These are phyloP conservation scores for Cardiosporidium cionae DNA, from an alignment of 169 alveolate species.

Conservation along the genomic window DNA sequence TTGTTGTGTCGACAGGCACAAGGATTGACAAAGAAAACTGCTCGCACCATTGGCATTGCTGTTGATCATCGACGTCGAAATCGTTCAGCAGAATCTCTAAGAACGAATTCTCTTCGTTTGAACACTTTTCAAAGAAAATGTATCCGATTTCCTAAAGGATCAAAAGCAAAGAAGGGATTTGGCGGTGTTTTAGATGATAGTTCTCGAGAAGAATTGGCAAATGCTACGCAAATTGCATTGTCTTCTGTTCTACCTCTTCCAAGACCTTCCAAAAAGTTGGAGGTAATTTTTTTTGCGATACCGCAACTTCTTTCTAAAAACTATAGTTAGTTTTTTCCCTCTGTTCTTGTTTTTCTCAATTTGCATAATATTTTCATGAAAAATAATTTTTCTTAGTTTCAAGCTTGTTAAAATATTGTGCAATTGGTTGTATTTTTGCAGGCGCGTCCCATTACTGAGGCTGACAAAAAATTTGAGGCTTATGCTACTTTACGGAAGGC, in stretches of 20 bases:
- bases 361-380: too few species aligned
- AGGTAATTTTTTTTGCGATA: background rate
- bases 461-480: conserved; percentile 41
- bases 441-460: conserved; percentile 53
- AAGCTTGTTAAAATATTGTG: too few species aligned
- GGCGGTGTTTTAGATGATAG: conserved; percentile 39
- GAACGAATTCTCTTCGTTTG: conserved; percentile 87
- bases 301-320: too few species aligned
- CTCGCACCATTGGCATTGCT: conserved; percentile 93
- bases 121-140: conserved; percentile 87
- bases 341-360: too few species aligned
- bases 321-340: too few species aligned
- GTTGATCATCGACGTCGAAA: conserved; percentile 97
- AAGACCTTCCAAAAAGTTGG: background rate
- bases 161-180: conserved; percentile 90
- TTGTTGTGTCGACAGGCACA: too few species aligned
- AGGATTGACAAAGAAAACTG: conserved; percentile 84
- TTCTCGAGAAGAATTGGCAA: conserved; percentile 38
- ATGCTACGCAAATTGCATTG: conserved; percentile 1
- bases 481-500: conserved; percentile 51
- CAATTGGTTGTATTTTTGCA: too few species aligned
- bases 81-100: conserved; percentile 83
- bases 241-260: conserved; percentile 24
- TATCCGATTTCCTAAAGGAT: conserved; percentile 45
- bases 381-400: too few species aligned